Conservation (phyloP, 2,329 filamentous ascomycete species). For the Claviceps citrina region DNA sequence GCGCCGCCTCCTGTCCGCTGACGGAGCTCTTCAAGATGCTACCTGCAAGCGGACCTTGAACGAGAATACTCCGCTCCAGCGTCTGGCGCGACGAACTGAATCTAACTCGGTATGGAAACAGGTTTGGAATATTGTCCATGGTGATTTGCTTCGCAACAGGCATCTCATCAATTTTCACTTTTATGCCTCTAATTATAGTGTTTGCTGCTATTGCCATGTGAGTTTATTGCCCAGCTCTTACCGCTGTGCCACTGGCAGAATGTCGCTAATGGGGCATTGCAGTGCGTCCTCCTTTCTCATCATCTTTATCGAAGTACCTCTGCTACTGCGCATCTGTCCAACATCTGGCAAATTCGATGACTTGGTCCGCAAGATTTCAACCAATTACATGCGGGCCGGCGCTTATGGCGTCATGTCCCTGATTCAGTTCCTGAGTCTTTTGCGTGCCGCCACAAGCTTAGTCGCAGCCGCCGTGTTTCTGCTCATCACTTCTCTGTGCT, state of each 20-base stretch:
- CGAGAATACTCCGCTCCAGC: background rate
- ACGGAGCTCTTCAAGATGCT: background rate
- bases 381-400: slow-evolving; percentile 89
- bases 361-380: slow-evolving; percentile 81
- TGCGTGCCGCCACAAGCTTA: slow-evolving; percentile 49
- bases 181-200: slow-evolving; percentile 31
- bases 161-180: slow-evolving; percentile 51
- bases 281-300: slow-evolving; percentile 60
- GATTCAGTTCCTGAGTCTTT: slow-evolving; percentile 71
- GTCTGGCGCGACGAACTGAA: background rate
- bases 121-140: slow-evolving; percentile 56
- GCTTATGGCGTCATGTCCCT: slow-evolving; percentile 71
- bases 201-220: slow-evolving; percentile 41
- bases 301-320: slow-evolving; percentile 77
- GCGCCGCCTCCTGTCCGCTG: background rate
- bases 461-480: slow-evolving; percentile 78
- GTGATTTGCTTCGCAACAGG: slow-evolving; percentile 55
- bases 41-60: background rate
- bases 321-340: slow-evolving; percentile 93
- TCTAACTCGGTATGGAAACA: slow-evolving; percentile 16
- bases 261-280: background rate
- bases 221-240: slow-evolving; percentile 14
- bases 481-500: slow-evolving; percentile 62
- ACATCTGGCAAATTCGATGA: slow-evolving; percentile 79
- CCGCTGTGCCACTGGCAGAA: background rate